A percentile compares a stretch with the other conserved stretches of the same genome.
Evolutionary conservation across 306 rosid genomes (phyloP).

Genomic region (Albizia julibrissin): DNA sequence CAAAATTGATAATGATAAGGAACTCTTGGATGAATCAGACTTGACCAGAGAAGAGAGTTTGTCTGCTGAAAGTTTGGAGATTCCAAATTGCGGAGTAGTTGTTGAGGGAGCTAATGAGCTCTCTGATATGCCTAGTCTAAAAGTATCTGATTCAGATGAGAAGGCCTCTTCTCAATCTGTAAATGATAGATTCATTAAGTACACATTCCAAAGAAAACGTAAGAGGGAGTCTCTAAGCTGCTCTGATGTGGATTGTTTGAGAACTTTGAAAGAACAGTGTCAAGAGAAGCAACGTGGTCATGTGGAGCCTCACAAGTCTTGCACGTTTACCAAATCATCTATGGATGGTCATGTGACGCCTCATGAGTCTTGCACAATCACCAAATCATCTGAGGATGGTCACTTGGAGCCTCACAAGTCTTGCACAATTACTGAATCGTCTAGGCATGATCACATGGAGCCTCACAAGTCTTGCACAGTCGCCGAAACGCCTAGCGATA

Average conservation of each 20-base stretch:
- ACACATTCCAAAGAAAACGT: slow-evolving; percentile 79
- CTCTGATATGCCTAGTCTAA: slow-evolving; percentile 36
- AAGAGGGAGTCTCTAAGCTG: slow-evolving; percentile 64
- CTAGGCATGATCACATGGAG: slow-evolving; percentile 60
- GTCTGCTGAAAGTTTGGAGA: slow-evolving; percentile 43
- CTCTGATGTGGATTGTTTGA: slow-evolving; percentile 43
- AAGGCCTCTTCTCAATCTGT: slow-evolving; percentile 45
- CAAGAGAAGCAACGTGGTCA: slow-evolving; percentile 38
- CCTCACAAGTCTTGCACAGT: slow-evolving; percentile 63
- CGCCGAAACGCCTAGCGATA: slow-evolving; percentile 61
- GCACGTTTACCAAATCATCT: slow-evolving; percentile 31
- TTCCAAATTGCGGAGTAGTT: slow-evolving; percentile 42
- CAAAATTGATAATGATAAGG: slow-evolving; percentile 42
- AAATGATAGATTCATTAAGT: slow-evolving; percentile 64
- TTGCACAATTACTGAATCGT: slow-evolving; percentile 55
- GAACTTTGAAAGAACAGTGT: slow-evolving; percentile 26
- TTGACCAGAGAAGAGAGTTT: slow-evolving; percentile 48
- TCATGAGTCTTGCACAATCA: not conserved
- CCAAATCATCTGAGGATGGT: slow-evolving; percentile 11
- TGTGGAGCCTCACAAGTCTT: slow-evolving; percentile 37
- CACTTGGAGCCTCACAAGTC: slow-evolving; percentile 53
- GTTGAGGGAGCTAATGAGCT: slow-evolving; percentile 36
- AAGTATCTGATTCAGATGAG: slow-evolving; percentile 46
- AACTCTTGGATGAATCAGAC: slow-evolving; percentile 41
- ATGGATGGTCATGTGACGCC: not conserved